Evolutionary conservation across 2,329 filamentous ascomycete genomes (phyloP).

Genomic region (Sordariomycetes sp.): DNA sequence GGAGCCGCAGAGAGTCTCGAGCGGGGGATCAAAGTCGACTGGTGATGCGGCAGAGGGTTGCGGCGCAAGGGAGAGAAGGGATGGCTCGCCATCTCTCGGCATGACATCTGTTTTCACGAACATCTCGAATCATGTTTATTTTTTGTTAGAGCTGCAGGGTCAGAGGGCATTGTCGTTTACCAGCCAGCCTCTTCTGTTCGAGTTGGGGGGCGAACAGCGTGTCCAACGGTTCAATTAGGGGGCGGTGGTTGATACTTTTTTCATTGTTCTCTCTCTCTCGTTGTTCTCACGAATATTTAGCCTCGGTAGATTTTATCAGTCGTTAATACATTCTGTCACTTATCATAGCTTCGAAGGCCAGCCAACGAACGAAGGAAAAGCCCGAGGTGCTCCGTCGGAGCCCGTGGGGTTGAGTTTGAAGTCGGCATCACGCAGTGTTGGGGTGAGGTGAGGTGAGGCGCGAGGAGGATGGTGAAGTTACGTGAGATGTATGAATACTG

Average conservation of each 20-base stretch:
- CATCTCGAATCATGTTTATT: background rate
- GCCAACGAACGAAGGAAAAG: no score
- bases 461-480: no score
- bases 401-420: no score
- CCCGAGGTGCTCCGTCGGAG: no score
- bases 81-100: constrained; percentile 1
- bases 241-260: background rate
- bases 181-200: background rate
- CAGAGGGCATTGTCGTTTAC: background rate
- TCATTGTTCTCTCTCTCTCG: background rate
- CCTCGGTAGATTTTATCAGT: background rate
- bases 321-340: background rate
- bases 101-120: background rate
- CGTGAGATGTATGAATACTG: no score
- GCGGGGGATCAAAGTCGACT: background rate
- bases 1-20: background rate
- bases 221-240: background rate
- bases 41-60: background rate
- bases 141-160: background rate
- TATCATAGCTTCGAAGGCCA: background rate
- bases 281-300: background rate
- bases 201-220: background rate
- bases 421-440: no score
- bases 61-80: background rate
- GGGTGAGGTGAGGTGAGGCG: no score